Conservation (phyloP, 2,329 filamentous ascomycete species). For the Fusarium robinianum region DNA sequence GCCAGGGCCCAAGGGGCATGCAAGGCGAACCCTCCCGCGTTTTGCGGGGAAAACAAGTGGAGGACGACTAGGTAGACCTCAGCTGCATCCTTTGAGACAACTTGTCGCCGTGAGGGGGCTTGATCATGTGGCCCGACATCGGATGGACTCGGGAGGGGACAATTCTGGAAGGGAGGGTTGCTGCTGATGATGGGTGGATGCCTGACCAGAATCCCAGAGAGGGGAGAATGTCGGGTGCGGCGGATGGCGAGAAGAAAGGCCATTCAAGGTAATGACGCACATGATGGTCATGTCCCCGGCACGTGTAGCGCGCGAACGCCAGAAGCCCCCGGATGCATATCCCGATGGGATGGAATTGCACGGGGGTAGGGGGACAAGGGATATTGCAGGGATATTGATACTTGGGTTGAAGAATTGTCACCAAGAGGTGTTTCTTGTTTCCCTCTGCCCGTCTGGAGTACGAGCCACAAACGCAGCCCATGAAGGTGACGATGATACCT, state of each 20-base stretch:
- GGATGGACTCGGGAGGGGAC: constrained; percentile 19
- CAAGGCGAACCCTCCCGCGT: no score
- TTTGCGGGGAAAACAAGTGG: constrained; percentile 9
- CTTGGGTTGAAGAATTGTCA: neutral
- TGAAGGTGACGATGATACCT: no score
- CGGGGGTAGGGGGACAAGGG: no score
- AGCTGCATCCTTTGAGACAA: neutral
- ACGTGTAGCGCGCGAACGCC: neutral
- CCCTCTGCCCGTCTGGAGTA: no score
- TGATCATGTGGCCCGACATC: constrained; percentile 24
- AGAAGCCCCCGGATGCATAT: constrained; percentile 5
- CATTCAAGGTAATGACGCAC: constrained; percentile 7
- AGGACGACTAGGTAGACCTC: neutral
- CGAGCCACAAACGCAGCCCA: no score
- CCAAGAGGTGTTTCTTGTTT: no score
- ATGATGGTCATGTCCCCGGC: neutral
- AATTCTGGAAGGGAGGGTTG: neutral
- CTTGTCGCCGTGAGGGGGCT: neutral
- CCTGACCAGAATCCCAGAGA: constrained; percentile 3
- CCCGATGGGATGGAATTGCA: neutral
- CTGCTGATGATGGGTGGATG: constrained; percentile 5
- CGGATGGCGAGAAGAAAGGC: constrained; percentile 5
- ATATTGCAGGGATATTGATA: neutral
- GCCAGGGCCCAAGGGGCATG: no score
- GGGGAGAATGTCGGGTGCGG: neutral